Evolutionary conservation across 2,329 filamentous ascomycete species (phyloP), one percentile per base, ranked within the genome.

Genomic region (Phoma sp.): DNA sequence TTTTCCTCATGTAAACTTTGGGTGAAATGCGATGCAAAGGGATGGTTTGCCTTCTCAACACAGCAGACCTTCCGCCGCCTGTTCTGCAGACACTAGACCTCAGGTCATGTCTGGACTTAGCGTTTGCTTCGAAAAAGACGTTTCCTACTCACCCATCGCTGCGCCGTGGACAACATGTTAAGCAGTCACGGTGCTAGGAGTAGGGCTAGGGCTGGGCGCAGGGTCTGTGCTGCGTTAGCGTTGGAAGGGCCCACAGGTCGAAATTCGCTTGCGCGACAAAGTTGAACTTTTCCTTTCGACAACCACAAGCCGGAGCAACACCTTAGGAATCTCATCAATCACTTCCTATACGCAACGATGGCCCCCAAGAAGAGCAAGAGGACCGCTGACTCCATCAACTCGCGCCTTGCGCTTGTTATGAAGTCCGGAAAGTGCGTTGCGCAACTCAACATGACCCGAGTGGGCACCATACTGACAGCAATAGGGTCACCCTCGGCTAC

Each of bases 401-500:
- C 66, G 59, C 84, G 86, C 77, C 80, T 89, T 65, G 86, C 86
- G 75, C 82, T 87, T 77, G 85, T 87, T 68, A 87, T 87, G 84
- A 87, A 87, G 79, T 84, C 79, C 57, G 85, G 86, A 73, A 89
- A 90, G 60, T 64, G 52, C 46, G 58, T 76, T 63, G 64, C 18
- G 18, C 18, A 14, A 55, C 68, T 68, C 49, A 60, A 42, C 37
- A 38, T 33, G 6, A 29, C 10, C 7, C 36, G 2, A 9, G 27
- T 7, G 44, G 50, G 38, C 51, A 49, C 35, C 24, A 47, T 37
- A 48, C 57, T 60, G 69, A 75, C 49, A 52, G 38, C 43, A 38
- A 70, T 67, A 77, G 77, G 85, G 91, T 96, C 83, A 92, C 86
- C 65, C 86, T 96, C 66, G 92, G 92, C 74, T 93, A 93, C 86